These are phyloP conservation scores for Saprolegnia parasitica DNA, from an alignment of 352 stramenopile genomes.

Conservation along the genomic window DNA sequence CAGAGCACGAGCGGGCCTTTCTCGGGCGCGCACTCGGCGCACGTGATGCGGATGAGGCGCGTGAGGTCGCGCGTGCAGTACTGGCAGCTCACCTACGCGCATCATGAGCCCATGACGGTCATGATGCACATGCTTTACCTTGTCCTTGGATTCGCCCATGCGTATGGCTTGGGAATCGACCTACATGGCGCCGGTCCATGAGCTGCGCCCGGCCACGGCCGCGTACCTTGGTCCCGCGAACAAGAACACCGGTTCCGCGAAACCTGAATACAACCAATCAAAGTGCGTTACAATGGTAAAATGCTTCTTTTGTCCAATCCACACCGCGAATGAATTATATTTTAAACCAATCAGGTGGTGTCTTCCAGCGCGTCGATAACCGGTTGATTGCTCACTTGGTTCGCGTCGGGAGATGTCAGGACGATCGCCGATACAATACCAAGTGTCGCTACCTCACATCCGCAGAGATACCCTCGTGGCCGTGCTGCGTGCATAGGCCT, in stretches of 20 bases:
- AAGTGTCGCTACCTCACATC: too few relatives aligned
- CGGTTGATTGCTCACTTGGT: too few relatives aligned
- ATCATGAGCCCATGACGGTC: not conserved
- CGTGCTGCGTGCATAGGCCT: too few relatives aligned
- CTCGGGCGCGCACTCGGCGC: constrained; percentile 53
- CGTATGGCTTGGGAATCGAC: not conserved
- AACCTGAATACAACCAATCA: not conserved
- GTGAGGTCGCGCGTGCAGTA: constrained; percentile 83
- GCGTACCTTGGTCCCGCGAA: not conserved
- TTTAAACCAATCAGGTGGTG: too few relatives aligned
- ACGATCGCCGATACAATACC: too few relatives aligned
- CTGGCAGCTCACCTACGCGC: constrained; percentile 45
- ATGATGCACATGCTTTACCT: not conserved
- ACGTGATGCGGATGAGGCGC: constrained; percentile 82
- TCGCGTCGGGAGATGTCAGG: too few relatives aligned
- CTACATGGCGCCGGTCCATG: too few relatives aligned
- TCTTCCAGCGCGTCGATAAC: too few relatives aligned
- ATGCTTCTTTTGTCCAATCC: too few relatives aligned
- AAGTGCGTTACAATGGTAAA: not conserved
- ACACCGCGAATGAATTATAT: too few relatives aligned
- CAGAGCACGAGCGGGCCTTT: constrained; percentile 74
- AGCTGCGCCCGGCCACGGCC: too few relatives aligned
- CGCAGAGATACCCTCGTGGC: too few relatives aligned
- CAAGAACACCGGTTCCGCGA: not conserved
- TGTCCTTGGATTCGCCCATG: constrained; percentile 29